Conservation (phyloP, 1,284 basidiomycete genomes). For the Anthracocystis walkeri region DNA sequence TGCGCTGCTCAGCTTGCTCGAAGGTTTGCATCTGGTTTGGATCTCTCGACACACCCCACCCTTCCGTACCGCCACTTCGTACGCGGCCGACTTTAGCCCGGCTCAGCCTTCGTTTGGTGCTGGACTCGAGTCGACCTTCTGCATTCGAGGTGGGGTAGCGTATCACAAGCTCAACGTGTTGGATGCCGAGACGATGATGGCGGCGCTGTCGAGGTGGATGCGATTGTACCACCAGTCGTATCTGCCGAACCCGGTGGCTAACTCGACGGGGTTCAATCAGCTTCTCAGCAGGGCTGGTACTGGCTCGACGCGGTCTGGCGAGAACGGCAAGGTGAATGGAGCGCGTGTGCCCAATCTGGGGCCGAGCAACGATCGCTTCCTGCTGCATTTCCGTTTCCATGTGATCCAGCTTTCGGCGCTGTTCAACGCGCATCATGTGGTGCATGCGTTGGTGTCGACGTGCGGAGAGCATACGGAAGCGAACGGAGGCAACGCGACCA, state of each 20-base stretch:
- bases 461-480: constrained; percentile 27
- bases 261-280: constrained; percentile 16
- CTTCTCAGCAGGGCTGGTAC: not conserved
- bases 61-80: constrained; percentile 32
- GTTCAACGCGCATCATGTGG: constrained; percentile 43
- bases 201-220: constrained; percentile 43
- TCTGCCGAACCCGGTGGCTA: constrained; percentile 25
- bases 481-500: not conserved
- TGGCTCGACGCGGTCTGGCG: not conserved
- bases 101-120: constrained; percentile 16
- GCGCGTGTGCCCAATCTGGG: constrained; percentile 26
- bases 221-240: constrained; percentile 39
- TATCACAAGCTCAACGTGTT: constrained; percentile 32
- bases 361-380: constrained; percentile 47
- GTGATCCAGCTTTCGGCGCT: constrained; percentile 41
- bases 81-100: constrained; percentile 39
- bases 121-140: constrained; percentile 24
- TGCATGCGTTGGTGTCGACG: constrained; percentile 33
- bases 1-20: constrained; percentile 35
- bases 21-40: constrained; percentile 45
- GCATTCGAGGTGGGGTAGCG: constrained; percentile 18
- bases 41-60: constrained; percentile 37
- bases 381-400: constrained; percentile 44
- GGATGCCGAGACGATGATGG: constrained; percentile 34
- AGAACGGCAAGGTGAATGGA: constrained; percentile 6